Evolutionary conservation across 2,329 filamentous ascomycete genomes (phyloP).

Genomic region (Talaromyces islandicus): DNA sequence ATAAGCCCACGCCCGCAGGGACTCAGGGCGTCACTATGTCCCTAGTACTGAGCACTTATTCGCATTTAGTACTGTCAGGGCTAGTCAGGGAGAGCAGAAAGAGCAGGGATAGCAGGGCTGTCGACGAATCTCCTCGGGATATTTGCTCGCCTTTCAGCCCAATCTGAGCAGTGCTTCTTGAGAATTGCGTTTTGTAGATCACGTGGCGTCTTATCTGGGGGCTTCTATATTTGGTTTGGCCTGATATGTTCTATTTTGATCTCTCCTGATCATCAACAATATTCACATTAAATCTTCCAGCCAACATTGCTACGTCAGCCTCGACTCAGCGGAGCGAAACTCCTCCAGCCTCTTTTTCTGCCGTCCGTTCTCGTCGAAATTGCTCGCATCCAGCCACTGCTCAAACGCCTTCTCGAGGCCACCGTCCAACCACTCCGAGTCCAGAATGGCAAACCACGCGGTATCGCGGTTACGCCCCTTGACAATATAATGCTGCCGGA

Average conservation of each 20-base stretch:
- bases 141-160: background rate
- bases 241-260: too few relatives aligned
- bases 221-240: background rate
- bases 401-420: constrained; percentile 46
- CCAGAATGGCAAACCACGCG: constrained; percentile 52
- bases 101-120: background rate
- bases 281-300: background rate
- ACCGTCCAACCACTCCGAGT: constrained; percentile 54
- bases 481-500: constrained; percentile 55
- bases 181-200: too few relatives aligned
- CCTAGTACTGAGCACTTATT: too few relatives aligned
- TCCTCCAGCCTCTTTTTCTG: constrained; percentile 45
- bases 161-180: background rate
- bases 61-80: background rate
- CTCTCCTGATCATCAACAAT: background rate
- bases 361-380: constrained; percentile 51
- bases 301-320: background rate
- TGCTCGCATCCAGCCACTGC: constrained; percentile 48
- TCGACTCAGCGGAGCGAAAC: constrained; percentile 15
- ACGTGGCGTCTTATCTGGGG: background rate
- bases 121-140: background rate
- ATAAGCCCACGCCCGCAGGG: background rate
- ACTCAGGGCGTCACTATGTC: too few relatives aligned
- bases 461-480: constrained; percentile 55
- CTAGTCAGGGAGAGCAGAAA: background rate